Evolutionary conservation across 2,329 filamentous ascomycete genomes (phyloP).

Genomic region (Beauveria australis): DNA sequence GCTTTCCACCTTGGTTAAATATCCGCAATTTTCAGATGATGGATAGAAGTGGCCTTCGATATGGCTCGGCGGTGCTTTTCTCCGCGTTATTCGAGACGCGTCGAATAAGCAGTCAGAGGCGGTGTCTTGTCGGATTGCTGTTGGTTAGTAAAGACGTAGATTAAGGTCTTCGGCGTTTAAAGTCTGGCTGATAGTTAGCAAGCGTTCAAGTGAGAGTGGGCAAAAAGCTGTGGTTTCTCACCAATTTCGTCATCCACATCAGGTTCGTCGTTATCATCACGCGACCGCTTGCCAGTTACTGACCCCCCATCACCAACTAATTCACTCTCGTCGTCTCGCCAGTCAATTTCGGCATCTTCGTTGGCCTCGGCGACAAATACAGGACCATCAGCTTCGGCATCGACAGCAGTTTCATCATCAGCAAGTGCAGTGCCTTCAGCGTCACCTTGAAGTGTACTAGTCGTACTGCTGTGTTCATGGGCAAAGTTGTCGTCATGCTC

Average conservation of each 20-base stretch:
- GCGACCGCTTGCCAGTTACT: slow-evolving; percentile 21
- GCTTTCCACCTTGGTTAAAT: not conserved
- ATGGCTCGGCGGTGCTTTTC: not conserved
- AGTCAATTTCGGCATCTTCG: slow-evolving; percentile 22
- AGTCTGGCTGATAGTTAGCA: slow-evolving; percentile 31
- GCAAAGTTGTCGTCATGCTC: slow-evolving; percentile 14
- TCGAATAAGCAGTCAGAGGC: not conserved
- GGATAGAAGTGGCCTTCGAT: not conserved
- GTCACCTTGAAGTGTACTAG: slow-evolving; percentile 25
- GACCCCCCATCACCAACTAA: slow-evolving; percentile 15
- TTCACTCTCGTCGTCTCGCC: slow-evolving; percentile 22
- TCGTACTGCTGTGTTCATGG: slow-evolving; percentile 20
- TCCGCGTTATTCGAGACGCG: not conserved
- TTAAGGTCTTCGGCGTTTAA: slow-evolving; percentile 43
- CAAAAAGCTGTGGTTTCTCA: slow-evolving; percentile 10
- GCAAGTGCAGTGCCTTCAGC: slow-evolving; percentile 20
- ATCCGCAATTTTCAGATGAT: not conserved
- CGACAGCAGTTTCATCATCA: slow-evolving; percentile 15
- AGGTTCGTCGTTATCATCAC: slow-evolving; percentile 21
- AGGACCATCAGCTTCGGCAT: slow-evolving; percentile 17
- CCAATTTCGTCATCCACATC: slow-evolving; percentile 27
- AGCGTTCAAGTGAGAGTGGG: not conserved
- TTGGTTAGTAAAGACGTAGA: slow-evolving; percentile 9
- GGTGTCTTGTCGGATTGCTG: slow-evolving; percentile 13
- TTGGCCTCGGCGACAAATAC: slow-evolving; percentile 15